Percentiles rank a stretch among this genome's conserved stretches.
phyloP scores from a whole-genome alignment of 352 stramenopile species.

The Pythium chondricola region DNA sequence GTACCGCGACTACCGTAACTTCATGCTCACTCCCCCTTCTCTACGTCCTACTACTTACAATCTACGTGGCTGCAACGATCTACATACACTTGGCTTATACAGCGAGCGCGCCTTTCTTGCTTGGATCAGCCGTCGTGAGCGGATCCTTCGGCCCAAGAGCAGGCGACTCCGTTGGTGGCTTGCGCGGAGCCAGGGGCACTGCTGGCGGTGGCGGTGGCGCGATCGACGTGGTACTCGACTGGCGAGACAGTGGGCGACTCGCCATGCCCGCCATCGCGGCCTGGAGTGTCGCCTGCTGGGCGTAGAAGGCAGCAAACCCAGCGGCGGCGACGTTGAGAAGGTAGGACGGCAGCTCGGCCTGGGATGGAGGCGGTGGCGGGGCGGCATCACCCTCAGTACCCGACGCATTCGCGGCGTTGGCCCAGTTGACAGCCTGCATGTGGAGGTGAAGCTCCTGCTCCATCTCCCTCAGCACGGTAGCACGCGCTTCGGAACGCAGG shows the following conservation, averaged over 20 bases:
- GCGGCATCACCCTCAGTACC: slow-evolving; percentile 4
- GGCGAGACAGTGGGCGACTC: slow-evolving; percentile 14
- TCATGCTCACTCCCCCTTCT: background rate
- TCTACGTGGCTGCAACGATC: background rate
- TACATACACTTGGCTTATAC: background rate
- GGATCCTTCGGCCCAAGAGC: background rate
- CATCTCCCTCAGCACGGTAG: slow-evolving; percentile 57
- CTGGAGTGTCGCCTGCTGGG: slow-evolving; percentile 38
- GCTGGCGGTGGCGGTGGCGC: background rate
- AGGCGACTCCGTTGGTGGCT: background rate
- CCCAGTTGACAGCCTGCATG: slow-evolving; percentile 68
- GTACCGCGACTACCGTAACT: background rate
- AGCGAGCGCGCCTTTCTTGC: background rate
- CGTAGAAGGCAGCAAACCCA: slow-evolving; percentile 53
- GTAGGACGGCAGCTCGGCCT: slow-evolving; percentile 37
- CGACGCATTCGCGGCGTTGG: slow-evolving; percentile 20
- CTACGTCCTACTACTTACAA: background rate
- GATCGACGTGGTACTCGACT: slow-evolving; percentile 7
- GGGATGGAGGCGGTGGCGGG: background rate
- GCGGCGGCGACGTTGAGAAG: slow-evolving; percentile 50
- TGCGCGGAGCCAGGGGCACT: background rate
- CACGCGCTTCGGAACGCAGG: slow-evolving; percentile 54
- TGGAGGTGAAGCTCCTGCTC: slow-evolving; percentile 67
- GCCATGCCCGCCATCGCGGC: slow-evolving; percentile 15
- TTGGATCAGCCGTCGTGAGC: background rate